phyloP scores from a whole-genome alignment of 441 rosid genomes.

The Croton laevigatus region DNA sequence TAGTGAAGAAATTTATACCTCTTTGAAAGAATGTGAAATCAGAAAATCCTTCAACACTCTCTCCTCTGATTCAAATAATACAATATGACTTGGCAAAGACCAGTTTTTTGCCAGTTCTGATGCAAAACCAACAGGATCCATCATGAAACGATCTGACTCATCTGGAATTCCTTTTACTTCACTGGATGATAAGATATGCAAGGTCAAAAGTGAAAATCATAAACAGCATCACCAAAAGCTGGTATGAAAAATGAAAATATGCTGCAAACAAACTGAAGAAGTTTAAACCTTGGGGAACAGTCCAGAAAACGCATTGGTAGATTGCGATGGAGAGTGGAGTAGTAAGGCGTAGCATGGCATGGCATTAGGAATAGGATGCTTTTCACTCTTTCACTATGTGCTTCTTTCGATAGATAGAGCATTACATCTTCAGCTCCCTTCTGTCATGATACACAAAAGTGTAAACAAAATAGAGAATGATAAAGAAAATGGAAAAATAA shows the following conservation, averaged over 20 bases:
- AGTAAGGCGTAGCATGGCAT: slow-evolving; percentile 94
- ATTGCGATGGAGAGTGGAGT: slow-evolving; percentile 62
- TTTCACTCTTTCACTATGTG: slow-evolving; percentile 50
- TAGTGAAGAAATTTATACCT: slow-evolving; percentile 30
- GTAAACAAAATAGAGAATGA: slow-evolving; percentile 15
- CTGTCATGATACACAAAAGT: slow-evolving; percentile 39
- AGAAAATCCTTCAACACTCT: slow-evolving; percentile 50
- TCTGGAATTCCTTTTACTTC: slow-evolving; percentile 57
- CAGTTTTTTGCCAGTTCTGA: slow-evolving; percentile 52
- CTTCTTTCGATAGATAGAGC: slow-evolving; percentile 80
- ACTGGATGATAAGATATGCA: slow-evolving; percentile 30
- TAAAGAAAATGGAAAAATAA: not conserved
- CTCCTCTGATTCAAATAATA: slow-evolving; percentile 70
- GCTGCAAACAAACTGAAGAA: not conserved
- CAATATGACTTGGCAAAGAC: slow-evolving; percentile 72
- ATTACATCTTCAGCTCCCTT: slow-evolving; percentile 94
- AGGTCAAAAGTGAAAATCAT: slow-evolving; percentile 18
- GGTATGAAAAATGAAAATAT: slow-evolving; percentile 12
- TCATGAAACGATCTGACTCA: slow-evolving; percentile 68
- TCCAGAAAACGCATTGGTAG: slow-evolving; percentile 78
- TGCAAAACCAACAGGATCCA: slow-evolving; percentile 61
- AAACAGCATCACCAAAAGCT: slow-evolving; percentile 9
- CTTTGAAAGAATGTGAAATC: slow-evolving; percentile 55
- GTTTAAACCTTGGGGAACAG: slow-evolving; percentile 72
- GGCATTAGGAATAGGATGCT: slow-evolving; percentile 82